Evolutionary conservation across 257 asterid species (phyloP).

Genomic region (Plectranthus barbatus): DNA sequence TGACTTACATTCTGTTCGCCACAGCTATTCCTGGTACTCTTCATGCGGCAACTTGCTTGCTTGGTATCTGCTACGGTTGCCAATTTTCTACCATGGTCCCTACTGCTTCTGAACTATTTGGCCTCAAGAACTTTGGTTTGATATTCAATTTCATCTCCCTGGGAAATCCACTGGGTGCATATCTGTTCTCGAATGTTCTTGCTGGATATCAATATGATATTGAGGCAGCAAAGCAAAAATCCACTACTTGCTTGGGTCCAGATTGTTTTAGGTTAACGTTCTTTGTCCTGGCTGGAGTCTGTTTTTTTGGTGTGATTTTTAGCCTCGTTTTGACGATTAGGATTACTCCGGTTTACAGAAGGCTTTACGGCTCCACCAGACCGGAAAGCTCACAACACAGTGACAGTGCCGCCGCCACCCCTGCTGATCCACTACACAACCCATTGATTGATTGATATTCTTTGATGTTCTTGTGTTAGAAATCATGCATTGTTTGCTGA

Average conservation of each 20-base stretch:
- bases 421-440: constrained; percentile 6
- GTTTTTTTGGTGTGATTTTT: constrained; percentile 36
- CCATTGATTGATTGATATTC: no score
- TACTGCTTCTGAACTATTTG: constrained; percentile 65
- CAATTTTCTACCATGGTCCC: constrained; percentile 60
- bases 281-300: constrained; percentile 52
- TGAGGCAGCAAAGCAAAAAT: constrained; percentile 51
- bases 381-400: constrained; percentile 33
- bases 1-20: constrained; percentile 53
- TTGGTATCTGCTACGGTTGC: constrained; percentile 62
- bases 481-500: no score
- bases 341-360: constrained; percentile 55
- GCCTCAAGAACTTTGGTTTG: constrained; percentile 60
- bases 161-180: constrained; percentile 68
- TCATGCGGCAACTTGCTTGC: constrained; percentile 42
- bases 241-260: constrained; percentile 53
- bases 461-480: no score
- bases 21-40: constrained; percentile 41
- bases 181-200: constrained; percentile 61
- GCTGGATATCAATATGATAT: constrained; percentile 59
- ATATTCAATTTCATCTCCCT: constrained; percentile 49
- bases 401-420: constrained; percentile 18
- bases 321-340: constrained; percentile 46
- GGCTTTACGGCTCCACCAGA: constrained; percentile 62
- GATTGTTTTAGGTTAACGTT: constrained; percentile 53